Evolutionary conservation across 1,284 basidiomycete genomes (phyloP).

Genomic region (Cutaneotrichosporon sp.): DNA sequence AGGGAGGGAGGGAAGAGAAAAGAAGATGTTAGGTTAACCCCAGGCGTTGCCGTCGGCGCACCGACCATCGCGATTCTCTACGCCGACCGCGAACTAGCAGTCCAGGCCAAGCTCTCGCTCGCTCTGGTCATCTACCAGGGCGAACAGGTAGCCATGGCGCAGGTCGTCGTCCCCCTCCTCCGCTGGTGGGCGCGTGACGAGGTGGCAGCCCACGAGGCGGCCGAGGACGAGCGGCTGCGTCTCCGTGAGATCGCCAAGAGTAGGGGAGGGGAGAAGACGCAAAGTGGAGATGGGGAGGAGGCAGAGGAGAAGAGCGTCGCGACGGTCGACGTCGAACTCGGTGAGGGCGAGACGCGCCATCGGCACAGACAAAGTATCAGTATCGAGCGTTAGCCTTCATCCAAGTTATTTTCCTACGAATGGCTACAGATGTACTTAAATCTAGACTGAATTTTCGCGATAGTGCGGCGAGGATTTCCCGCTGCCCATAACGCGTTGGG

Average conservation of each 20-base stretch:
- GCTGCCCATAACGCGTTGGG: too few species aligned
- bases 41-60: slow-evolving; percentile 27
- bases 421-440: too few species aligned
- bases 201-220: slow-evolving; percentile 4
- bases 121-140: slow-evolving; percentile 18
- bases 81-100: background rate
- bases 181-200: slow-evolving; percentile 17
- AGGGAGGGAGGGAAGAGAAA: background rate
- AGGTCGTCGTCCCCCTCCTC: slow-evolving; percentile 14
- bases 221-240: slow-evolving; percentile 1
- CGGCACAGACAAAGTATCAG: too few species aligned
- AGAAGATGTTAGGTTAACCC: background rate
- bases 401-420: too few species aligned
- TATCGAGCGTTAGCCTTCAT: too few species aligned
- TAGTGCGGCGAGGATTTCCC: too few species aligned
- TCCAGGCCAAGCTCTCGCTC: slow-evolving; percentile 16
- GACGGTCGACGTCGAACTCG: background rate
- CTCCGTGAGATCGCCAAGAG: background rate
- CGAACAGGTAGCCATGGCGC: slow-evolving; percentile 15
- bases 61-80: slow-evolving; percentile 32
- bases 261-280: background rate
- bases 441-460: too few species aligned
- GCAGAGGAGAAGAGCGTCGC: background rate
- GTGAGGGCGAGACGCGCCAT: background rate
- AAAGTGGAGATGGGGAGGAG: background rate